phyloP scores from a whole-genome alignment of 805 yeast species.

The Hanseniaspora clermontiae region DNA sequence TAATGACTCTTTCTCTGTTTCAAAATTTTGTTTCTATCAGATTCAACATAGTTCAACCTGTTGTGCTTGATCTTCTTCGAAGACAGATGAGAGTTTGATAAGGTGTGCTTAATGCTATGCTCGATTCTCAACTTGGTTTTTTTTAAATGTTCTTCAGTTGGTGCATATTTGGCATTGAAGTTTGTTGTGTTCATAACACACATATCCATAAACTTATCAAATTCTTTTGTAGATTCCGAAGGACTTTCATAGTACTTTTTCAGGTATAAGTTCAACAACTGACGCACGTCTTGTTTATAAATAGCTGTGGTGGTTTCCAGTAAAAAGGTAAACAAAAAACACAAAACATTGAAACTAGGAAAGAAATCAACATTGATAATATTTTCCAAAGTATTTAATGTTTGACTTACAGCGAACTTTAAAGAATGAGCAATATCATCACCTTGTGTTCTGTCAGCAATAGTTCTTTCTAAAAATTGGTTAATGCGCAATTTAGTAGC shows the following conservation, averaged over 20 bases:
- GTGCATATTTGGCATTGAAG: background rate
- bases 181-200: background rate
- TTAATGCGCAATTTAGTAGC: background rate
- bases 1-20: background rate
- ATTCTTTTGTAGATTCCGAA: background rate
- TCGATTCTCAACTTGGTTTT: background rate
- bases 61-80: background rate
- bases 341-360: conserved; percentile 6
- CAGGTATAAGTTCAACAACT: background rate
- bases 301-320: background rate
- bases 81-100: background rate
- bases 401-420: conserved; percentile 1
- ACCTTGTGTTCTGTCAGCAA: conserved; percentile 6
- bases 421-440: conserved; percentile 7
- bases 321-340: conserved; percentile 4
- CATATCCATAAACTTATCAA: conserved; percentile 5
- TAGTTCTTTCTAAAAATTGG: background rate
- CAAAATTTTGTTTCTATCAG: background rate
- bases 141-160: background rate
- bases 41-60: background rate
- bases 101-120: background rate
- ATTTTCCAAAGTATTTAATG: background rate
- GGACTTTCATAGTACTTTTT: background rate
- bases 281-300: background rate
- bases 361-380: background rate